These are phyloP conservation scores for Starmerella vaccinii DNA, from an alignment of 805 yeast genomes.

Conservation along the genomic window DNA sequence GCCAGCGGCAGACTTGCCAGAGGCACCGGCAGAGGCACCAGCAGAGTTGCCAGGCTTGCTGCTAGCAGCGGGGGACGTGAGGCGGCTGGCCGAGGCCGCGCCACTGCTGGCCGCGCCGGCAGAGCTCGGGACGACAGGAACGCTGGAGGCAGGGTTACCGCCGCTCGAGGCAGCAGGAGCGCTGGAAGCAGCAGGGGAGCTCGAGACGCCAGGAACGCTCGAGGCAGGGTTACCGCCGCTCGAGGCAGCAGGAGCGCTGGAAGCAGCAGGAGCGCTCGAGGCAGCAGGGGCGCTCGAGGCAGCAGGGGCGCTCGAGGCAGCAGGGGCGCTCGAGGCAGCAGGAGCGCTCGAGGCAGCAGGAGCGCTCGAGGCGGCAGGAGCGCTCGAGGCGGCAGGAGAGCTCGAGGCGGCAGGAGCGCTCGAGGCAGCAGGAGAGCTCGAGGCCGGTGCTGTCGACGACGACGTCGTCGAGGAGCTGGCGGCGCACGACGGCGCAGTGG, in stretches of 20 bases:
- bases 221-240: too few species aligned
- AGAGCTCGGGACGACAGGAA: slow-evolving; percentile 25
- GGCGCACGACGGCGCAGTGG: slow-evolving; percentile 9
- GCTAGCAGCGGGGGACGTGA: slow-evolving; percentile 18
- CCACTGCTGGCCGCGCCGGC: slow-evolving; percentile 33
- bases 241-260: neutral
- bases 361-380: neutral
- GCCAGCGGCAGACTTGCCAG: neutral
- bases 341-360: neutral
- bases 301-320: neutral
- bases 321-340: neutral
- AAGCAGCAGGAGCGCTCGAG: neutral
- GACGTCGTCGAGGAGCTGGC: neutral
- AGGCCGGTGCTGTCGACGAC: neutral
- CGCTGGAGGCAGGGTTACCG: slow-evolving; percentile 5
- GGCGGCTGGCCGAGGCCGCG: slow-evolving; percentile 28
- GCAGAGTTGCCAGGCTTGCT: neutral
- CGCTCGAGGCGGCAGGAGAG: neutral
- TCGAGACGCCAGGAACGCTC: neutral
- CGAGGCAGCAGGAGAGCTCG: neutral
- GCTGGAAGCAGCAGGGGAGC: slow-evolving; percentile 8
- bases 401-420: neutral
- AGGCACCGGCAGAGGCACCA: neutral
- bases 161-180: neutral
- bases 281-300: neutral